Conservation (phyloP, 148 eudicot species). For the Chenopodium berlandieri region DNA sequence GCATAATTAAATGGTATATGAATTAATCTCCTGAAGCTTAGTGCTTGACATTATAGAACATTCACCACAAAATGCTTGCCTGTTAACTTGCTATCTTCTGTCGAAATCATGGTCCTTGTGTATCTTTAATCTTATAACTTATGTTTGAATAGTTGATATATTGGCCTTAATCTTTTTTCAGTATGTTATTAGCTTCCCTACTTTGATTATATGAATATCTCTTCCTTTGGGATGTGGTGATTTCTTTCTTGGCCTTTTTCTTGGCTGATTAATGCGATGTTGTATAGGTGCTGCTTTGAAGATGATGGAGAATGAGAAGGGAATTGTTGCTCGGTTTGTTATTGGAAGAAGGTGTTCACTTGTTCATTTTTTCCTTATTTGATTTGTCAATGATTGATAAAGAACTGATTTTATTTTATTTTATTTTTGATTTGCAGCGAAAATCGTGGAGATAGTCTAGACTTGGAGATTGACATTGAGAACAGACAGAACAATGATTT, state of each 20-base stretch:
- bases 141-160: not conserved
- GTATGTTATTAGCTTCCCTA: constrained; percentile 3
- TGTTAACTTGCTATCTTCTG: not conserved
- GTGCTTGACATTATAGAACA: not conserved
- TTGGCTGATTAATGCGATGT: not conserved
- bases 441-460: constrained; percentile 72
- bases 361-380: not conserved
- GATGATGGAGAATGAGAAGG: constrained; percentile 66
- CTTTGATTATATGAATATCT: not conserved
- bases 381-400: constrained; percentile 3
- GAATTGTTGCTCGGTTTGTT: constrained; percentile 67
- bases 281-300: constrained; percentile 51
- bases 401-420: constrained; percentile 1
- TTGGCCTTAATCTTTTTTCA: not conserved
- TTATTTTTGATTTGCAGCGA: constrained; percentile 50
- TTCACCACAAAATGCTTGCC: not conserved
- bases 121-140: not conserved
- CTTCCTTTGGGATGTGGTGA: not conserved
- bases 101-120: not conserved
- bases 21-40: not conserved
- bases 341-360: constrained; percentile 70
- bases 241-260: not conserved
- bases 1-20: not conserved
- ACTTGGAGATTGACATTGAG: constrained; percentile 68
- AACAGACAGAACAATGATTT: constrained; percentile 62